phyloP scores from a whole-genome alignment of 2,329 filamentous ascomycete species.

The Fusarium sp. region DNA sequence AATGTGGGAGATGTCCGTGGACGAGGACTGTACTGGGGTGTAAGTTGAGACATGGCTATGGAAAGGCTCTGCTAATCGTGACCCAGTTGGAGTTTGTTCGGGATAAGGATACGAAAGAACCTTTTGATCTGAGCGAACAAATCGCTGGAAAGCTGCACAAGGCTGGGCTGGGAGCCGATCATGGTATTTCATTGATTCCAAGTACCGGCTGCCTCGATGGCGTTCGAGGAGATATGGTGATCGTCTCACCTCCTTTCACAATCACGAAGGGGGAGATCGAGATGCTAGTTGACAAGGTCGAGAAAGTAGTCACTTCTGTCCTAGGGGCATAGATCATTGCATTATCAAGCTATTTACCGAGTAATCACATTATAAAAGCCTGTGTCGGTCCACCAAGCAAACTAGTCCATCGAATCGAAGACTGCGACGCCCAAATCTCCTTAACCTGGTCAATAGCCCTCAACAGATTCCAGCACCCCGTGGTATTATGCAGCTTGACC shows the following conservation, averaged over 20 bases:
- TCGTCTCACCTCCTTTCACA: constrained; percentile 23
- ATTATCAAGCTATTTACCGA: too few relatives aligned
- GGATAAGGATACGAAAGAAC: constrained; percentile 8
- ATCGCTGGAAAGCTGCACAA: constrained; percentile 24
- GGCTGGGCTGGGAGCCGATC: background rate
- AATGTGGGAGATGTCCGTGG: constrained; percentile 37
- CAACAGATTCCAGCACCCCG: constrained; percentile 36
- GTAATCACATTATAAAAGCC: constrained; percentile 36
- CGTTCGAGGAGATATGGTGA: constrained; percentile 21
- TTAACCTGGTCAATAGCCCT: constrained; percentile 37
- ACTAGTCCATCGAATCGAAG: constrained; percentile 35
- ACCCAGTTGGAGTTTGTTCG: constrained; percentile 24
- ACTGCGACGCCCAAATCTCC: constrained; percentile 39
- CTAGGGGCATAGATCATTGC: background rate
- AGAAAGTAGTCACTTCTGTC: constrained; percentile 7
- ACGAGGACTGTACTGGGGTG: constrained; percentile 33
- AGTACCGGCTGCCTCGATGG: constrained; percentile 14
- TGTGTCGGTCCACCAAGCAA: constrained; percentile 36
- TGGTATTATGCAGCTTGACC: constrained; percentile 23
- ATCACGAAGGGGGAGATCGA: constrained; percentile 16
- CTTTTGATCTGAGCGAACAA: background rate
- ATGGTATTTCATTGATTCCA: constrained; percentile 20
- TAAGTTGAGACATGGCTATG: background rate
- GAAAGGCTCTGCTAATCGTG: background rate
- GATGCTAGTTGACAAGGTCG: background rate